Conservation (phyloP, 2,329 filamentous ascomycete species). For the Aspergillus puulaauensis region DNA sequence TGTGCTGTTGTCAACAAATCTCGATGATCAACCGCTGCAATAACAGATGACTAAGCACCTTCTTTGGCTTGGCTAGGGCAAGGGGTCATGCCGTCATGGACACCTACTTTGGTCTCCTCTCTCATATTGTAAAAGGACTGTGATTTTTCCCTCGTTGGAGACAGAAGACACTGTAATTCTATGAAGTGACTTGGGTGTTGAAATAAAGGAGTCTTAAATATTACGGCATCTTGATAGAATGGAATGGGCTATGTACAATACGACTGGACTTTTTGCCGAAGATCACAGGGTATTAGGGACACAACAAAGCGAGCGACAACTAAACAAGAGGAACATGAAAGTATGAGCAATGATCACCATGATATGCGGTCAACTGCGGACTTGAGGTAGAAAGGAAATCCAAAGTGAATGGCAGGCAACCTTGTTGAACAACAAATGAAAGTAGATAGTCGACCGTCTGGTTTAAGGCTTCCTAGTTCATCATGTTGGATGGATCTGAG, state of each 20-base stretch:
- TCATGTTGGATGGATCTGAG: constrained; percentile 19
- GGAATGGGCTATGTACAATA: background rate
- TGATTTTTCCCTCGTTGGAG: background rate
- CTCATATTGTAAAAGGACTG: background rate
- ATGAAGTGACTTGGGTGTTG: background rate
- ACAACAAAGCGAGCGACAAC: background rate
- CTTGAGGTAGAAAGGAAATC: background rate
- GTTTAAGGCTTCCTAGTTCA: background rate
- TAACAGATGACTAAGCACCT: constrained; percentile 1
- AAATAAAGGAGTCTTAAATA: background rate
- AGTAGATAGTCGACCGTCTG: background rate
- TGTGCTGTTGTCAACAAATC: constrained; percentile 5
- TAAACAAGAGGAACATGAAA: background rate
- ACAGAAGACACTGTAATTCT: background rate
- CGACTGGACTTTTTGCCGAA: background rate
- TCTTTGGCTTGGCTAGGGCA: background rate
- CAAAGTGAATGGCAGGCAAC: background rate
- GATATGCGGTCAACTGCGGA: background rate
- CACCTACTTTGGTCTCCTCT: background rate
- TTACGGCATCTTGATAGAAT: background rate
- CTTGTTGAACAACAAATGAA: background rate
- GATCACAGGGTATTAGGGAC: background rate
- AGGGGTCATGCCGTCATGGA: too few relatives aligned
- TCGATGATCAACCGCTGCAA: background rate
- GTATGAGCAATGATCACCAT: background rate